Evolutionary conservation across 2,329 filamentous ascomycete species (phyloP).

Genomic region (Nothopassalora personata): DNA sequence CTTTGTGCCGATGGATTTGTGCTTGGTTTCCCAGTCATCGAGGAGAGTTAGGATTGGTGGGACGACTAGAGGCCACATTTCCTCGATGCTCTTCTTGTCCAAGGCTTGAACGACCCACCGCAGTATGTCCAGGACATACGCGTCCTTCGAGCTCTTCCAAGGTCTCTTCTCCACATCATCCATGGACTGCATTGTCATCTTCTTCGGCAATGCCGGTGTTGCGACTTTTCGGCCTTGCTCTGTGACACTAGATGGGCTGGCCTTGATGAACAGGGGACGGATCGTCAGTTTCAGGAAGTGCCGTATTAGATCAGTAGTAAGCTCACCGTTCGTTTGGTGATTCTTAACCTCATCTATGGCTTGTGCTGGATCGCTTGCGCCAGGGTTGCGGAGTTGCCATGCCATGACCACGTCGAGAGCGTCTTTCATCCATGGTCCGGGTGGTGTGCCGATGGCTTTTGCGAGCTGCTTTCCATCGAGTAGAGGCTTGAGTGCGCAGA

Average conservation of each 20-base stretch:
- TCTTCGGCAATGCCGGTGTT: constrained; percentile 36
- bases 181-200: constrained; percentile 30
- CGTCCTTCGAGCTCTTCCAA: constrained; percentile 54
- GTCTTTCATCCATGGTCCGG: constrained; percentile 77
- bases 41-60: constrained; percentile 65
- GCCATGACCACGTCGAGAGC: constrained; percentile 75
- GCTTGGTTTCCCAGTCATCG: constrained; percentile 54
- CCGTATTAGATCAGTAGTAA: constrained; percentile 45
- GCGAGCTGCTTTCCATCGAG: constrained; percentile 72
- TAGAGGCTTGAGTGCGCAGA: constrained; percentile 44
- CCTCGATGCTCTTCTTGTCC: constrained; percentile 47
- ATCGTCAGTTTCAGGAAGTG: constrained; percentile 59
- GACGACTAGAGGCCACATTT: constrained; percentile 62
- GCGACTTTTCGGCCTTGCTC: constrained; percentile 53
- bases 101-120: constrained; percentile 55
- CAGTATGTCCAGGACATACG: constrained; percentile 52
- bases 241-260: constrained; percentile 52
- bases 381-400: constrained; percentile 83
- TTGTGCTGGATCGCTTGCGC: constrained; percentile 50
- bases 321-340: constrained; percentile 42
- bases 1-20: constrained; percentile 53
- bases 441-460: constrained; percentile 59
- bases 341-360: constrained; percentile 43
- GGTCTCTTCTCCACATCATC: constrained; percentile 47
- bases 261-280: constrained; percentile 60